A percentile compares a stretch with the other conserved stretches of the same genome.
Conservation (phyloP, 1,284 basidiomycete species). For the Hymenochaete sp. region DNA sequence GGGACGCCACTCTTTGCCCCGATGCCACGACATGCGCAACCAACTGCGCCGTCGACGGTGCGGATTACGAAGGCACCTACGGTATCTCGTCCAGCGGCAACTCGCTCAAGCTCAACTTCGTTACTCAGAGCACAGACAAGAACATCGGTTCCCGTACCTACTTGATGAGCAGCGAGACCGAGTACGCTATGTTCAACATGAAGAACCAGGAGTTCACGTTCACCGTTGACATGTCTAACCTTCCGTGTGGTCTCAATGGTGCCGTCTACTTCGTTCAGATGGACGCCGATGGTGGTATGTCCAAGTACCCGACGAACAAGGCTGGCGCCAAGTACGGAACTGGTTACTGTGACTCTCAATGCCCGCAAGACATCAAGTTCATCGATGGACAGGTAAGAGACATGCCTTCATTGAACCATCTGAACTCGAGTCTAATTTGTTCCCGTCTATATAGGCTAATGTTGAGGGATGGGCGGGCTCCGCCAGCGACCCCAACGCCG, state of each 20-base stretch:
- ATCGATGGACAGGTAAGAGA: conserved; percentile 41
- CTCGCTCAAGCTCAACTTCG: conserved; percentile 27
- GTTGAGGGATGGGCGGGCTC: conserved; percentile 19
- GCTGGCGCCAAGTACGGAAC: conserved; percentile 50
- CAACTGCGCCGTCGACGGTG: conserved; percentile 32
- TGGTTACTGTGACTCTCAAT: conserved; percentile 51
- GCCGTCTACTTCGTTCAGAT: conserved; percentile 40
- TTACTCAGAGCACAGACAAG: conserved; percentile 17
- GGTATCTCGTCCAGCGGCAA: conserved; percentile 36
- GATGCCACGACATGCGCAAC: conserved; percentile 35
- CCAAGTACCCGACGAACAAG: conserved; percentile 43
- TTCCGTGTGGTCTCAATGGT: conserved; percentile 28
- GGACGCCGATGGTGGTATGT: conserved; percentile 46
- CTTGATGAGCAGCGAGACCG: conserved; percentile 21
- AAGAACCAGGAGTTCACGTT: conserved; percentile 26
- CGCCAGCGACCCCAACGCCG: conserved; percentile 22
- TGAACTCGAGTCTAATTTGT: neutral
- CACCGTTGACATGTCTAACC: conserved; percentile 23
- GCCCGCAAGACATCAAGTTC: conserved; percentile 49
- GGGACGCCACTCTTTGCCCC: conserved; percentile 42
- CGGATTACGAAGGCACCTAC: conserved; percentile 33
- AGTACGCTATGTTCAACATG: conserved; percentile 24
- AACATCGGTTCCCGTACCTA: conserved; percentile 27
- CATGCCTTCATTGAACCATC: conserved; percentile 34
- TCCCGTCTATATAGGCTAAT: conserved; percentile 19